Evolutionary conservation across 805 yeast species (phyloP).

Genomic region (Clavispora carvajalis): DNA sequence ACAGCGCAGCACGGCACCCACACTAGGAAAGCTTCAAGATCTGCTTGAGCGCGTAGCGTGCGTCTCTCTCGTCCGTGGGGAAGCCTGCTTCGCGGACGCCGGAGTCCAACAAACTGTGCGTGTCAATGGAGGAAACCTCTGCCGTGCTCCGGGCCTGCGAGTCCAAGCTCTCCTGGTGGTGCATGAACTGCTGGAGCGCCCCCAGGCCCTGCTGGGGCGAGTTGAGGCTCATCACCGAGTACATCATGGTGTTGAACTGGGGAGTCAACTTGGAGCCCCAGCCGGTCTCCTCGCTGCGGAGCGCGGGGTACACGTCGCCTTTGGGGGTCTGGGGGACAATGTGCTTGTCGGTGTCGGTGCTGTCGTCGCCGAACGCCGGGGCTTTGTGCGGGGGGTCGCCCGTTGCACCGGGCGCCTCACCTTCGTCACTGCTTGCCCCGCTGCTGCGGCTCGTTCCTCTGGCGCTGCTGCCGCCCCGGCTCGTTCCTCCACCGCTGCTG

Average conservation of each 20-base stretch:
- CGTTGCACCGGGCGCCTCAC: no score
- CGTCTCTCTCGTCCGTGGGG: constrained; percentile 3
- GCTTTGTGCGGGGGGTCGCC: no score
- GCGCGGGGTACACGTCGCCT: constrained; percentile 12
- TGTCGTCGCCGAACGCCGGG: background rate
- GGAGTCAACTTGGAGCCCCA: constrained; percentile 34
- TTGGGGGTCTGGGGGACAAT: constrained; percentile 33
- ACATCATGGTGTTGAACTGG: constrained; percentile 37
- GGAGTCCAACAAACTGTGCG: background rate
- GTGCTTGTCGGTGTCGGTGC: constrained; percentile 1
- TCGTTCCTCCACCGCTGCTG: background rate
- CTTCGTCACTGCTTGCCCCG: background rate
- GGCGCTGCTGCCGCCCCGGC: no score
- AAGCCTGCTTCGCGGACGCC: background rate
- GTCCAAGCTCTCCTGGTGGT: background rate
- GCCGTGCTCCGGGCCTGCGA: background rate
- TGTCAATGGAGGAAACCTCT: background rate
- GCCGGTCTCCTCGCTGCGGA: constrained; percentile 1
- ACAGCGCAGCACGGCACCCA: no score
- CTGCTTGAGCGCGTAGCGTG: constrained; percentile 4
- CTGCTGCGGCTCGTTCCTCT: no score
- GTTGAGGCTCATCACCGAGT: constrained; percentile 28
- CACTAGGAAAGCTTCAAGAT: background rate
- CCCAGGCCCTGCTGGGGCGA: constrained; percentile 20
- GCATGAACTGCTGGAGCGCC: background rate